A percentile compares a stretch with the other conserved stretches of the same genome.
These are phyloP conservation scores for Hyaloscypha bicolor DNA, from an alignment of 495 filamentous ascomycete species.

Conservation along the genomic window DNA sequence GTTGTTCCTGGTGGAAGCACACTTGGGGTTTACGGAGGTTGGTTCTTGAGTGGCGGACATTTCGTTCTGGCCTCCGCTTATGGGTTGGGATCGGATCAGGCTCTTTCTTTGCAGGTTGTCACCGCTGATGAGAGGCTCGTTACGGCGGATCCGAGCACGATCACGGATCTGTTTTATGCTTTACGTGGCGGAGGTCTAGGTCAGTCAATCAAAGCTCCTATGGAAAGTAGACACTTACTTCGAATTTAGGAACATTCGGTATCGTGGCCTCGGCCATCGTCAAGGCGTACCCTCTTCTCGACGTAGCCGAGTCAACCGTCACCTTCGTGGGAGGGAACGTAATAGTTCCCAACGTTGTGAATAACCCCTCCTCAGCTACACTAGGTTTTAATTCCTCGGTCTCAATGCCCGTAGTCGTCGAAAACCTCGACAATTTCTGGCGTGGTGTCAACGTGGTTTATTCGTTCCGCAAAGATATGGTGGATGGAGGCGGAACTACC, in stretches of 20 bases:
- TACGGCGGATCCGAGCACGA: constrained; percentile 44
- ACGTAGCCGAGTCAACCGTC: constrained; percentile 34
- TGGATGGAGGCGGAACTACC: constrained; percentile 36
- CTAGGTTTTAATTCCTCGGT: constrained; percentile 31
- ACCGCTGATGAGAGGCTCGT: constrained; percentile 46
- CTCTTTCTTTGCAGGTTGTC: constrained; percentile 60
- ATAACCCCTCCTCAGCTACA: background rate
- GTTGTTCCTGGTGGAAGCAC: constrained; percentile 54
- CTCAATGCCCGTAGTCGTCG: background rate
- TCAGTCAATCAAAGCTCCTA: constrained; percentile 14
- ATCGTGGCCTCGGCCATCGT: constrained; percentile 49
- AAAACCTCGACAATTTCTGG: constrained; percentile 35
- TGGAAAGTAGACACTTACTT: no score
- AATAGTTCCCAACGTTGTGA: constrained; percentile 35
- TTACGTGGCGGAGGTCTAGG: constrained; percentile 53
- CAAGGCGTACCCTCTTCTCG: constrained; percentile 34
- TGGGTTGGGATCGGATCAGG: constrained; percentile 62
- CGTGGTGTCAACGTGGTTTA: constrained; percentile 42
- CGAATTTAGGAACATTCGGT: constrained; percentile 46
- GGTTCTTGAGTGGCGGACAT: constrained; percentile 63
- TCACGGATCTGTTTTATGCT: constrained; percentile 62
- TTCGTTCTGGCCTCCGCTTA: constrained; percentile 50
- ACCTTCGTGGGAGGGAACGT: constrained; percentile 43
- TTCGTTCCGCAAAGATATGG: constrained; percentile 35
- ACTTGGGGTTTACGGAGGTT: constrained; percentile 52